Evolutionary conservation across 2,329 filamentous ascomycete species (phyloP).

Genomic region (Colletotrichum somersetense): DNA sequence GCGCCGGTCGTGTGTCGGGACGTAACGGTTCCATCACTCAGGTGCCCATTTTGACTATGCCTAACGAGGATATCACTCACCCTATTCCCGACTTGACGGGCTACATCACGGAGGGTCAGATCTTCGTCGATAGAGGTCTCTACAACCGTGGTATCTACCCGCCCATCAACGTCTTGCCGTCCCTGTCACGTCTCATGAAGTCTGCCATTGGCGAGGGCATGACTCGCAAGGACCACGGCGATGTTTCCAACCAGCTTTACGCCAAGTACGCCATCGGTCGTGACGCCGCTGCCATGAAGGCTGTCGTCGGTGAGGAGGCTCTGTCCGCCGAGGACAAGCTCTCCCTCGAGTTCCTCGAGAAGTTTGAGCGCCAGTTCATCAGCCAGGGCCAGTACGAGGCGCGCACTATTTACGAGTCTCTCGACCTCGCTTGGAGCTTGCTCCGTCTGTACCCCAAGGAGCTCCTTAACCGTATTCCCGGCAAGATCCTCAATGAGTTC

Average conservation of each 20-base stretch:
- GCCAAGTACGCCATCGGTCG: slow-evolving; percentile 99
- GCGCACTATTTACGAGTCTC: slow-evolving; percentile 89
- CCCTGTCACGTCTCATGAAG: slow-evolving; percentile 99
- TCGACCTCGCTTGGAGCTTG: slow-evolving; percentile 96
- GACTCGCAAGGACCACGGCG: slow-evolving; percentile 96
- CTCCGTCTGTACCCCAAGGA: slow-evolving; percentile 99
- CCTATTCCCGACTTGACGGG: slow-evolving; percentile 98
- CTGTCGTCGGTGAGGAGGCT: slow-evolving; percentile 98
- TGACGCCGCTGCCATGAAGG: slow-evolving; percentile 99
- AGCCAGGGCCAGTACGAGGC: slow-evolving; percentile 92
- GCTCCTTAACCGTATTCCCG: slow-evolving; percentile 92
- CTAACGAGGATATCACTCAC: slow-evolving; percentile 99
- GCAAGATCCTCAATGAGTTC: slow-evolving; percentile 85
- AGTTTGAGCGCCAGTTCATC: slow-evolving; percentile 97
- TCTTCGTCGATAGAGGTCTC: slow-evolving; percentile 94
- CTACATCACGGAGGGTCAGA: slow-evolving; percentile 99
- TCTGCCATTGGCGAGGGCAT: slow-evolving; percentile 98
- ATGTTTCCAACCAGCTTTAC: slow-evolving; percentile 99
- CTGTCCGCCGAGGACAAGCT: slow-evolving; percentile 96
- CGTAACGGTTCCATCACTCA: slow-evolving; percentile 99
- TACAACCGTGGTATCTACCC: slow-evolving; percentile 98
- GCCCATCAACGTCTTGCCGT: slow-evolving; percentile 98
- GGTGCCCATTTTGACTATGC: slow-evolving; percentile 99
- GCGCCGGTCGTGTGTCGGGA: slow-evolving; percentile 95
- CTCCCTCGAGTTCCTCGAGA: slow-evolving; percentile 96